A percentile compares a stretch with the other conserved stretches of the same genome.
Conservation (phyloP, 2,329 filamentous ascomycete genomes). For the Sporothrix protearum region DNA sequence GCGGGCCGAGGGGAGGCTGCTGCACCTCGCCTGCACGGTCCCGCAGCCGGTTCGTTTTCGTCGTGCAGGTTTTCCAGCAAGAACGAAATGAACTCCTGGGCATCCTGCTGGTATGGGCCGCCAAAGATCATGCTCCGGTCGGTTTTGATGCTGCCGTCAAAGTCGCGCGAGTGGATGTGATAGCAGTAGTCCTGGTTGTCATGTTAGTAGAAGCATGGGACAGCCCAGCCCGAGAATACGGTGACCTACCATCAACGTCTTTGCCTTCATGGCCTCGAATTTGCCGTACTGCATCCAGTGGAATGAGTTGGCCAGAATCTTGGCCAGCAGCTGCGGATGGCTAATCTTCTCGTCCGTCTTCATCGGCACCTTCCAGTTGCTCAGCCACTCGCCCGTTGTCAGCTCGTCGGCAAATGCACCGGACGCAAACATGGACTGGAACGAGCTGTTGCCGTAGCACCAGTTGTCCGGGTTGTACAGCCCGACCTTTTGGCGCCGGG, state of each 20-base stretch:
- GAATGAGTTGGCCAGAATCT: slow-evolving; percentile 57
- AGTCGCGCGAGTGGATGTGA: slow-evolving; percentile 52
- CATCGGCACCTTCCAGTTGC: slow-evolving; percentile 63
- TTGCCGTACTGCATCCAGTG: slow-evolving; percentile 54
- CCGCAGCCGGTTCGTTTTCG: slow-evolving; percentile 67
- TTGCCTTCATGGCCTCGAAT: slow-evolving; percentile 50
- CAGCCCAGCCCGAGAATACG: too few species aligned
- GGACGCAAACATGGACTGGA: slow-evolving; percentile 79
- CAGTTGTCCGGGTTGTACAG: slow-evolving; percentile 76
- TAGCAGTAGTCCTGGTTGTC: slow-evolving; percentile 56
- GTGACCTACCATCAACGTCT: slow-evolving; percentile 59
- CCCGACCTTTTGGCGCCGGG: slow-evolving; percentile 58
- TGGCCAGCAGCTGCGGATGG: slow-evolving; percentile 57
- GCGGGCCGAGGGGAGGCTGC: slow-evolving; percentile 33
- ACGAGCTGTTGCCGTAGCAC: slow-evolving; percentile 88
- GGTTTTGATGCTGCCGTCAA: slow-evolving; percentile 31
- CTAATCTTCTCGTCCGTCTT: slow-evolving; percentile 55
- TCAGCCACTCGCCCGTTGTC: slow-evolving; percentile 56
- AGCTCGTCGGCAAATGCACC: slow-evolving; percentile 63
- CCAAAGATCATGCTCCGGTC: slow-evolving; percentile 56
- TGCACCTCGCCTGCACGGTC: slow-evolving; percentile 37
- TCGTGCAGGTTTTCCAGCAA: slow-evolving; percentile 77
- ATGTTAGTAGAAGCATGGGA: not conserved
- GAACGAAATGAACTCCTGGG: slow-evolving; percentile 84
- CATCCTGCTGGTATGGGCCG: slow-evolving; percentile 78